Percentiles rank a stretch among this genome's conserved stretches.
Evolutionary conservation across 129 eudicot species (phyloP).

Genomic region (Silybum marianum): DNA sequence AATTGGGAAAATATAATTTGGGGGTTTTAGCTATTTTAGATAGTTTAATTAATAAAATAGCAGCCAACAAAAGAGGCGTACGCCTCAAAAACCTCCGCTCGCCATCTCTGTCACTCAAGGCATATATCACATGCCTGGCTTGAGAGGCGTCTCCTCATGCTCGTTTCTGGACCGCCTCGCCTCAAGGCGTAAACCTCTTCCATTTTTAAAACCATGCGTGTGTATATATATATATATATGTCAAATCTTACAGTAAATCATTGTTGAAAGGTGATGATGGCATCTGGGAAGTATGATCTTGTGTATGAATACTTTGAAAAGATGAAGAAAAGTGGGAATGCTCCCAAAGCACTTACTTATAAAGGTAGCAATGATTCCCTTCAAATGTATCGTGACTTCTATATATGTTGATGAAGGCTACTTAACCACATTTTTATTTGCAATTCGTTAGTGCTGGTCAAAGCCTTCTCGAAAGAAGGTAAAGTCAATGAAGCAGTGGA

Average conservation of each 20-base stretch:
- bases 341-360: conserved; percentile 87
- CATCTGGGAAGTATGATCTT: conserved; percentile 74
- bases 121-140: background rate
- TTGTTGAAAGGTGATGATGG: conserved; percentile 84
- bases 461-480: conserved; percentile 75
- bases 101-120: background rate
- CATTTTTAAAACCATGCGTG: background rate
- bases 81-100: background rate
- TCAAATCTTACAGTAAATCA: conserved; percentile 35
- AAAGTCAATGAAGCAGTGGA: conserved; percentile 76
- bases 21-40: background rate
- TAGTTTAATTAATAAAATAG: background rate
- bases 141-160: background rate
- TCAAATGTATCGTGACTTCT: conserved; percentile 5
- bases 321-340: conserved; percentile 80
- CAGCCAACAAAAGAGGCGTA: background rate
- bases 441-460: conserved; percentile 71
- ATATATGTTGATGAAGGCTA: background rate
- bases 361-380: conserved; percentile 52
- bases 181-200: background rate
- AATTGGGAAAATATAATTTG: too few species aligned
- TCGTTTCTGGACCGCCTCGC: background rate
- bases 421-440: conserved; percentile 10
- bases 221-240: background rate
- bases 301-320: conserved; percentile 75